These are phyloP conservation scores for Candida sojae DNA, from an alignment of 1,139 yeast genomes.

Conservation along the genomic window DNA sequence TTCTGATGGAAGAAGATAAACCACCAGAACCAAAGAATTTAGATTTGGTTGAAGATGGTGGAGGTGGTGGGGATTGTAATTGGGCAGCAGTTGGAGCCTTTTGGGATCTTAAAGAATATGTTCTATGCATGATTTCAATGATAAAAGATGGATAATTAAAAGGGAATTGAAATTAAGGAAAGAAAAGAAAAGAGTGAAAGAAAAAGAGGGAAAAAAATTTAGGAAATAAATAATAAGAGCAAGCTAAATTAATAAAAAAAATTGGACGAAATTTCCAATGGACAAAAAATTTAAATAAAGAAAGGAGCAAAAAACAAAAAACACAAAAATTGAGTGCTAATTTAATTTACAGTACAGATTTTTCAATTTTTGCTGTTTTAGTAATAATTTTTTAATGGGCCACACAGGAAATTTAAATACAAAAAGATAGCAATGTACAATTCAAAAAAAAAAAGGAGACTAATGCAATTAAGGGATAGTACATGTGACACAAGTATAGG, in stretches of 20 bases:
- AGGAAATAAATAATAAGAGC: background rate
- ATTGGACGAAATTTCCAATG: slow-evolving; percentile 3
- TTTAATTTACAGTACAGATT: too few relatives aligned
- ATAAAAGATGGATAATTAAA: background rate
- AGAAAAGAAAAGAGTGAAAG: slow-evolving; percentile 3
- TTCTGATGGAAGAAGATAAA: slow-evolving; percentile 77
- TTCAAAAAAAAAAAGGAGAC: background rate
- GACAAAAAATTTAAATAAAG: background rate
- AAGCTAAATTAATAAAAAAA: background rate
- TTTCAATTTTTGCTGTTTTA: background rate
- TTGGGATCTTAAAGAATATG: slow-evolving; percentile 90
- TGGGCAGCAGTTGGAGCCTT: slow-evolving; percentile 98
- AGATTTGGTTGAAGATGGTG: slow-evolving; percentile 74
- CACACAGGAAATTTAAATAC: background rate
- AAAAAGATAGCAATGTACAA: background rate
- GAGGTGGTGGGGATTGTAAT: slow-evolving; percentile 90
- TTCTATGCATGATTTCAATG: slow-evolving; percentile 79
- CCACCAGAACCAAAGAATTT: slow-evolving; percentile 92
- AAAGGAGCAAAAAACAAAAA: background rate
- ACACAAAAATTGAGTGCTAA: too few relatives aligned
- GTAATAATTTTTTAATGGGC: slow-evolving; percentile 1
- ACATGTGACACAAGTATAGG: background rate
- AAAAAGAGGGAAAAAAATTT: slow-evolving; percentile 1
- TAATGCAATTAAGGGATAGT: background rate
- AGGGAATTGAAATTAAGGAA: slow-evolving; percentile 31